Percentiles rank a stretch among this genome's conserved stretches.
Evolutionary conservation across 805 yeast genomes (phyloP).

Genomic region (Nakazawaea populi): DNA sequence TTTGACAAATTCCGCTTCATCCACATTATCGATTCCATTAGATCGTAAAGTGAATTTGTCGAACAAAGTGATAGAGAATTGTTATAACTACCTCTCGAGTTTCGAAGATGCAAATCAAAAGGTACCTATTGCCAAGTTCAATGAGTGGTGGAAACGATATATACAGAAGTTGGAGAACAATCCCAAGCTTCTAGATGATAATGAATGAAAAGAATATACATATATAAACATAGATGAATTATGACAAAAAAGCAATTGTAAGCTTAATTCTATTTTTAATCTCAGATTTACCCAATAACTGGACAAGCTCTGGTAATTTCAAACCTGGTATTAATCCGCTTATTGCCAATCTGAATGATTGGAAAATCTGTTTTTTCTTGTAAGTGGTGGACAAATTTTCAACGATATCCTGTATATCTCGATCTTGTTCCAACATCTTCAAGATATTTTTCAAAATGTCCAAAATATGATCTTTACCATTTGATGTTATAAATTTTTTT

Average conservation of each 20-base stretch:
- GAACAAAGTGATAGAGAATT: conserved; percentile 83
- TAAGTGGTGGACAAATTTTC: conserved; percentile 2
- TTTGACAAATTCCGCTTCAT: background rate
- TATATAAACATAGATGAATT: background rate
- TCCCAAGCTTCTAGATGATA: conserved; percentile 69
- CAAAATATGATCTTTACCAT: conserved; percentile 11
- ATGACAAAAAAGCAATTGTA: conserved; percentile 5
- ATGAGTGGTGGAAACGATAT: conserved; percentile 95
- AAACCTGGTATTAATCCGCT: conserved; percentile 70
- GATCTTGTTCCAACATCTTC: conserved; percentile 7
- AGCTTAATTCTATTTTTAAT: conserved; percentile 21
- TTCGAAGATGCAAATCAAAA: conserved; percentile 75
- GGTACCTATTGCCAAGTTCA: conserved; percentile 83
- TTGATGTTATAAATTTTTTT: conserved; percentile 24
- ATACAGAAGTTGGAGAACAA: conserved; percentile 68
- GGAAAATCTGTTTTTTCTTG: conserved; percentile 41
- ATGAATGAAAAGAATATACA: conserved; percentile 16
- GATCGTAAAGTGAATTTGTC: conserved; percentile 53
- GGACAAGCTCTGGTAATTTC: conserved; percentile 51
- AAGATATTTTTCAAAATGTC: conserved; percentile 10
- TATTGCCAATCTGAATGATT: conserved; percentile 58
- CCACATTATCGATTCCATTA: conserved; percentile 15
- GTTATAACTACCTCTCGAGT: conserved; percentile 87
- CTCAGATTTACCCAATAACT: conserved; percentile 41
- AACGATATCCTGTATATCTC: background rate